A percentile compares a stretch with the other conserved stretches of the same genome.
Conservation (phyloP, 148 eudicot genomes). For the Fagopyrum tataricum region DNA sequence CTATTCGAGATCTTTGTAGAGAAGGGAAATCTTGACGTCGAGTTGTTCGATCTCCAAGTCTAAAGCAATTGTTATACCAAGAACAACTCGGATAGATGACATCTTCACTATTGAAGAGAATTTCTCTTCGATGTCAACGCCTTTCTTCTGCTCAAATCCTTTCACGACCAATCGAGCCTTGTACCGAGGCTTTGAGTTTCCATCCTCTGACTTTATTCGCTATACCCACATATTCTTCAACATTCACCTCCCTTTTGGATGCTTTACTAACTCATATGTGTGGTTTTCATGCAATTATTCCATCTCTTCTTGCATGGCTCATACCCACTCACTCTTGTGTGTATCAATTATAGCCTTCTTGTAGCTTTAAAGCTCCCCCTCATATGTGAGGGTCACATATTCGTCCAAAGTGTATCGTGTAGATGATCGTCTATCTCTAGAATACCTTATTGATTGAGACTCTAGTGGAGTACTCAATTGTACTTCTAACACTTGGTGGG, state of each 20-base stretch:
- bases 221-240: constrained; percentile 4
- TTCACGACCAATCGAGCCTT: no score
- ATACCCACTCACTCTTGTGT: background rate
- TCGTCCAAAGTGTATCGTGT: background rate
- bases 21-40: no score
- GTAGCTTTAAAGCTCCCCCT: constrained; percentile 7
- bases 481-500: background rate
- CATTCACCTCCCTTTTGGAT: background rate
- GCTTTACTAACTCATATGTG: background rate
- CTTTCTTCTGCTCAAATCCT: no score
- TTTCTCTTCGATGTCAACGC: no score
- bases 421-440: background rate
- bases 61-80: no score
- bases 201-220: background rate
- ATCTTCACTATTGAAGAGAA: no score
- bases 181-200: background rate
- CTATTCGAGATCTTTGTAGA: no score
- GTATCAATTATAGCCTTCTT: background rate
- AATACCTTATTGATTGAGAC: background rate
- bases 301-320: constrained; percentile 1
- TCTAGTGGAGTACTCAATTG: background rate
- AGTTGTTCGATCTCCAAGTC: no score
- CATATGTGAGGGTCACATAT: background rate
- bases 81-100: no score
- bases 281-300: background rate